Percentiles rank a stretch among this genome's conserved stretches.
Conservation (phyloP, 2,329 filamentous ascomycete species). For the Colletotrichum lentis region DNA sequence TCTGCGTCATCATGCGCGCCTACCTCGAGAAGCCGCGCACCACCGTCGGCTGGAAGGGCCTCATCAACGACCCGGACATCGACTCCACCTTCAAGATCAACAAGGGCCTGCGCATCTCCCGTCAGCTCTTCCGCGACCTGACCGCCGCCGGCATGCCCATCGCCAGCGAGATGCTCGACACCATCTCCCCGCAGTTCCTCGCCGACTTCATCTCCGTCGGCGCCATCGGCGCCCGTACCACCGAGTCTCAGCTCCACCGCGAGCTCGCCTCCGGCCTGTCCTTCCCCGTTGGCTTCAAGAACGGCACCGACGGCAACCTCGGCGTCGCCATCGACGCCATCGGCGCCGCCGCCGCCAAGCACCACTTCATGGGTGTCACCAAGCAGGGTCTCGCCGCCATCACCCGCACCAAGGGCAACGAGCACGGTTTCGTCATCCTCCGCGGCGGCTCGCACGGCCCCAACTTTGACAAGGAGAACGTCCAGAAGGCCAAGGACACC, state of each 20-base stretch:
- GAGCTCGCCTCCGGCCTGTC: conserved; percentile 94
- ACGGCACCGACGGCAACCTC: conserved; percentile 93
- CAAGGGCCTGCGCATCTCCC: conserved; percentile 92
- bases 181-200: conserved; percentile 97
- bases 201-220: conserved; percentile 95
- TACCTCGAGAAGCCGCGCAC: conserved; percentile 99
- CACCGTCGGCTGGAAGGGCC: conserved; percentile 97
- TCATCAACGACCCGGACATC: conserved; percentile 99
- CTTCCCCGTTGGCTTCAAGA: conserved; percentile 99
- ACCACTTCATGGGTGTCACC: conserved; percentile 98
- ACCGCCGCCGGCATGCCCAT: conserved; percentile 91
- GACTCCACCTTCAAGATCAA: conserved; percentile 98
- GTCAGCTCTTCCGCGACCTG: conserved; percentile 91
- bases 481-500: conserved; percentile 79
- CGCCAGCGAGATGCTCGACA: conserved; percentile 97
- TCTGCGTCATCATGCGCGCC: conserved; percentile 95
- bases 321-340: conserved; percentile 95
- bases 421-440: conserved; percentile 97
- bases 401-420: conserved; percentile 90
- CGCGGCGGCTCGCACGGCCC: conserved; percentile 90
- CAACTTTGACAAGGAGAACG: conserved; percentile 89
- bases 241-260: conserved; percentile 94
- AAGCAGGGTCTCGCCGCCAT: conserved; percentile 97
- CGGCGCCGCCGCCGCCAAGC: conserved; percentile 81
- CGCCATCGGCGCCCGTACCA: conserved; percentile 94